Evolutionary conservation across 495 filamentous ascomycete species (phyloP).

Genomic region (Aspergillus cavernicola): DNA sequence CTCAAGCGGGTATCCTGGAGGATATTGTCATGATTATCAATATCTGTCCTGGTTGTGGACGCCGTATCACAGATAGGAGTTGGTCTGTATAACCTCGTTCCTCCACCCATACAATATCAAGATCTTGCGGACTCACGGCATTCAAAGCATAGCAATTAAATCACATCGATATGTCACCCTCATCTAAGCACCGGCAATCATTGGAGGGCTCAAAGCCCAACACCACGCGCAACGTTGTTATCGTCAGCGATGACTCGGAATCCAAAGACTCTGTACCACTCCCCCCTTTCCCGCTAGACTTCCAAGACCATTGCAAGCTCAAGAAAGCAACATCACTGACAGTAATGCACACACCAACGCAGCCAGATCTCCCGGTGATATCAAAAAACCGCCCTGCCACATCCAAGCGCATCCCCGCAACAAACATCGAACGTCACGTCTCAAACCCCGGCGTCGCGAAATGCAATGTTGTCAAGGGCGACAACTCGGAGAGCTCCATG

Average conservation of each 20-base stretch:
- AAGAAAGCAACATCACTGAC: no score
- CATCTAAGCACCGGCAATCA: neutral
- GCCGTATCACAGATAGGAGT: no score
- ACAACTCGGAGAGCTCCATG: neutral
- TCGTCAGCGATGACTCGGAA: neutral
- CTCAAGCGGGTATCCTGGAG: no score
- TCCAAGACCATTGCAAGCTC: no score
- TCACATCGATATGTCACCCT: no score
- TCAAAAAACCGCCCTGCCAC: neutral
- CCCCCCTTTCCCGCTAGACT: no score
- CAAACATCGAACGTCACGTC: neutral
- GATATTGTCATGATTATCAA: neutral
- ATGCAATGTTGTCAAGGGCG: neutral
- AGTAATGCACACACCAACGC: no score
- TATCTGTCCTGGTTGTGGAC: neutral
- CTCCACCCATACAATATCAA: no score
- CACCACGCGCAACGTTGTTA: neutral
- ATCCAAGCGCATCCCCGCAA: constrained; percentile 1
- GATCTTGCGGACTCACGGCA: no score
- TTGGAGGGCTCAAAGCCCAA: neutral
- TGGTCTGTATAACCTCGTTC: no score
- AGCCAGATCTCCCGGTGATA: neutral
- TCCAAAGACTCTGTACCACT: neutral
- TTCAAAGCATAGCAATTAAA: no score
- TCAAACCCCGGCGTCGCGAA: neutral